Evolutionary conservation across 192 early-diverging fungal genomes (phyloP).

Genomic region (Coemansia sp.): DNA sequence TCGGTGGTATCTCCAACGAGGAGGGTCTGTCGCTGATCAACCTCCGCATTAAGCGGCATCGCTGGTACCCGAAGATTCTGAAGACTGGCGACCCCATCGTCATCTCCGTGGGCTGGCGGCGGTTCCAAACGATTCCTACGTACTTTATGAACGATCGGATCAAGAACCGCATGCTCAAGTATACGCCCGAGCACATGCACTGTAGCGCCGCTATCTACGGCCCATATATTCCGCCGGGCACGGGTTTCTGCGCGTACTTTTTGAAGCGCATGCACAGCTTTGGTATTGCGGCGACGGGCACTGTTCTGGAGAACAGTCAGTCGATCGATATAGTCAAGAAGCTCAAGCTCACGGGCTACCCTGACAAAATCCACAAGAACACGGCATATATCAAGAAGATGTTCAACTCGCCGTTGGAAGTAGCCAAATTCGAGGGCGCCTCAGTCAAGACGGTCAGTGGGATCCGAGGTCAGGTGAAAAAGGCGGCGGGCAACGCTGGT

Average conservation of each 20-base stretch:
- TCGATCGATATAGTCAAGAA: conserved; percentile 97
- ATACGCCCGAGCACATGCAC: conserved; percentile 99
- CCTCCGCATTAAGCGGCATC: conserved; percentile 95
- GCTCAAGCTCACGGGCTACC: conserved; percentile 94
- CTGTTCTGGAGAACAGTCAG: conserved; percentile 93
- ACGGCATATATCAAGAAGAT: conserved; percentile 98
- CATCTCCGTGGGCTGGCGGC: conserved; percentile 97
- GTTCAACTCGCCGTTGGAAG: conserved; percentile 95
- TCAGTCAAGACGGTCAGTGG: conserved; percentile 94
- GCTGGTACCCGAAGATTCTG: conserved; percentile 94
- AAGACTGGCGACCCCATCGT: conserved; percentile 99
- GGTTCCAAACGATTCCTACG: conserved; percentile 96
- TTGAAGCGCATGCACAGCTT: conserved; percentile 78
- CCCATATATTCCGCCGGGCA: conserved; percentile 94
- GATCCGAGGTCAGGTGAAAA: conserved; percentile 98
- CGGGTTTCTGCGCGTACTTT: conserved; percentile 88
- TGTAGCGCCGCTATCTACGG: conserved; percentile 95
- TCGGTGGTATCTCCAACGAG: conserved; percentile 89
- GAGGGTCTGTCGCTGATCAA: conserved; percentile 95
- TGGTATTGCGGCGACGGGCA: conserved; percentile 95
- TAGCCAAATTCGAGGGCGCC: conserved; percentile 98
- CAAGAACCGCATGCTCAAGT: conserved; percentile 98
- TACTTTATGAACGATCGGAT: conserved; percentile 92
- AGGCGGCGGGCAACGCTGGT: conserved; percentile 85
- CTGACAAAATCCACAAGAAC: conserved; percentile 96